Evolutionary conservation across 2,329 filamentous ascomycete genomes (phyloP).

Genomic region (Colletotrichum euphorbiae): DNA sequence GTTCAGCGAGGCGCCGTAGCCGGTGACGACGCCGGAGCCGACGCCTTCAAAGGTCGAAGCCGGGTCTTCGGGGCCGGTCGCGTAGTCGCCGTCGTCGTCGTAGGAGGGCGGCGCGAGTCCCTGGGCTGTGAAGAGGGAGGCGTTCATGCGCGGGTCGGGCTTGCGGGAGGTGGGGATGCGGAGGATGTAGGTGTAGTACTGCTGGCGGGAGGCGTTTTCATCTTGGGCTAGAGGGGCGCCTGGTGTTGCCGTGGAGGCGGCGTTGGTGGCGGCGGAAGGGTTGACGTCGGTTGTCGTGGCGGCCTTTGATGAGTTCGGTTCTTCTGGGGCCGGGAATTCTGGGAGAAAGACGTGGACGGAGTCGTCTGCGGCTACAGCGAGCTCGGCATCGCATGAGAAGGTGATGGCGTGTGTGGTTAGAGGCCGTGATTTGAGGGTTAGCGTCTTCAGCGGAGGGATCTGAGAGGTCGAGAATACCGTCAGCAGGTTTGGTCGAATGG

Average conservation of each 20-base stretch:
- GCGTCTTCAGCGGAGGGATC: constrained; percentile 60
- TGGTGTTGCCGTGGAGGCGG: constrained; percentile 44
- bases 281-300: constrained; percentile 26
- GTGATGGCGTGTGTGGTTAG: constrained; percentile 56
- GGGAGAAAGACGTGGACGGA: constrained; percentile 64
- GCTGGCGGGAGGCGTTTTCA: constrained; percentile 42
- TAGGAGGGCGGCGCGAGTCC: constrained; percentile 50
- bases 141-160: constrained; percentile 59
- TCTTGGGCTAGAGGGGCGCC: constrained; percentile 28
- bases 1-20: constrained; percentile 63
- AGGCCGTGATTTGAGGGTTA: constrained; percentile 57
- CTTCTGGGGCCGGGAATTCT: constrained; percentile 50
- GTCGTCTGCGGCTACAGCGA: constrained; percentile 68
- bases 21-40: constrained; percentile 59
- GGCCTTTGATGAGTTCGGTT: constrained; percentile 15
- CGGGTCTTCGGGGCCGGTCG: constrained; percentile 39
- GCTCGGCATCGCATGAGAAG: constrained; percentile 69
- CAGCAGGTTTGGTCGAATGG: background rate
- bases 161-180: constrained; percentile 49
- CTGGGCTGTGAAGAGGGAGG: constrained; percentile 55
- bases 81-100: constrained; percentile 25
- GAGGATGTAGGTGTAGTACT: constrained; percentile 49
- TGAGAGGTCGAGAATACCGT: constrained; percentile 39
- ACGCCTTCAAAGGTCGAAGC: constrained; percentile 52
- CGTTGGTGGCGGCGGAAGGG: constrained; percentile 41